phyloP scores from a whole-genome alignment of 441 rosid species.

The Populus tomentosa region DNA sequence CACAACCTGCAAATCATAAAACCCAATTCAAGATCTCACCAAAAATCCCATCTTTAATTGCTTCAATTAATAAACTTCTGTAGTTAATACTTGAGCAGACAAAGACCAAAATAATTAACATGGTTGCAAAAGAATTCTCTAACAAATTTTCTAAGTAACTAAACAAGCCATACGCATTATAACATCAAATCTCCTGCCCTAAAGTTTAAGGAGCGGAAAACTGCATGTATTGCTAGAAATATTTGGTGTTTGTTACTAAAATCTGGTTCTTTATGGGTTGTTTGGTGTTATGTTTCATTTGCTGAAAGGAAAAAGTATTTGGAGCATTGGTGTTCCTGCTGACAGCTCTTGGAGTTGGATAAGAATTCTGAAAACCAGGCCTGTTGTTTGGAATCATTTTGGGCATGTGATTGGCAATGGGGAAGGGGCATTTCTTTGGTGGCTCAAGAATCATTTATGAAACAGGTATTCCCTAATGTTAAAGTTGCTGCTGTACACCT shows the following conservation, averaged over 20 bases:
- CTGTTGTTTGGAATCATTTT: not conserved
- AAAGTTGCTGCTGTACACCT: not conserved
- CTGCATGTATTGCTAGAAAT: not conserved
- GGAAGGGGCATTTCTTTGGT: not conserved
- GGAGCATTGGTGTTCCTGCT: not conserved
- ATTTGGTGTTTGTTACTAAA: not conserved
- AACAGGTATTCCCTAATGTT: not conserved
- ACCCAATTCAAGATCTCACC: slow-evolving; percentile 1
- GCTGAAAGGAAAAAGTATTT: not conserved
- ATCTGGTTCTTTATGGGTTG: not conserved
- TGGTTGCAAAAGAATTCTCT: not conserved
- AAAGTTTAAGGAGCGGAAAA: not conserved
- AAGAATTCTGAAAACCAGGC: not conserved
- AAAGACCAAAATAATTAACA: not conserved
- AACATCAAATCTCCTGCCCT: no score
- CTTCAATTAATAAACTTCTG: not conserved
- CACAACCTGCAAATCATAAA: slow-evolving; percentile 64
- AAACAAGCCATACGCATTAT: no score
- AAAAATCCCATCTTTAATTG: not conserved
- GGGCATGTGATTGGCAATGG: not conserved
- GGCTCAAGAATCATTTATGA: not conserved
- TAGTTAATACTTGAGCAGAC: not conserved
- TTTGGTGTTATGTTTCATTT: not conserved
- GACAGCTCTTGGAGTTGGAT: not conserved
- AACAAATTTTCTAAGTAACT: no score